Evolutionary conservation across 2,329 filamentous ascomycete genomes (phyloP), one percentile per base, ranked within the genome.

Genomic region (Neonectria hederae): DNA sequence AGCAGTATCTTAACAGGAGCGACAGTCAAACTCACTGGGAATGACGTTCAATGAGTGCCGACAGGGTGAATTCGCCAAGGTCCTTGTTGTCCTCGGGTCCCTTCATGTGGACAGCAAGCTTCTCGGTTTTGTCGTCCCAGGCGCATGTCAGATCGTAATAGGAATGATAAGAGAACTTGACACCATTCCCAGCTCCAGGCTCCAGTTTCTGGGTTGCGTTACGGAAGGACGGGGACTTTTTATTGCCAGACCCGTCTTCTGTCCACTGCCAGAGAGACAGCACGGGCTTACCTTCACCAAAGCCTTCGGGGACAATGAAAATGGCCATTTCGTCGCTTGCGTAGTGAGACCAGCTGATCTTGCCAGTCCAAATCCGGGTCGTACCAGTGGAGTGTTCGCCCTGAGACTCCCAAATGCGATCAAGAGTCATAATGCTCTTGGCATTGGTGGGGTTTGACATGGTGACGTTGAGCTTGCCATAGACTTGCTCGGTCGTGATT

Each of bases 241-340:
- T 42, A 3, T 60, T 63, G 3, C 63, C 65, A 0, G 52, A 30
- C 0, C 51, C 49, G 6, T 65, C 62, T 3, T 60, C 22, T 0
- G 70, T 68, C 53, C 49, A 72, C 17, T 72, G 70, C 70, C 70
- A 72, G 0, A 64, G 28, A 0, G 69, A 69, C 0, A 72, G 6
- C 2, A 72, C 22, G 24, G 69, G 70, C 54, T 68, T 72, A 0
- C 64, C 69, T 1, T 69, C 62, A 0, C 69, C 70, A 9, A 72
- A 63, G 0, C 70, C 70, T 1, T 72, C 68, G 0, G 70, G 70
- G 0, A 64, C 58, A 9, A 72, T 69, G 6, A 72, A 72, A 5
- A 72, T 69, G 22, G 66, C 66, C 0, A 35, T 24, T 51, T 72
- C 70, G 1, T 72, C 24, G 5, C 4, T 35, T 0, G 69, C 64